Evolutionary conservation across 495 filamentous ascomycete genomes (phyloP).

Genomic region (Cladorrhinum samala): DNA sequence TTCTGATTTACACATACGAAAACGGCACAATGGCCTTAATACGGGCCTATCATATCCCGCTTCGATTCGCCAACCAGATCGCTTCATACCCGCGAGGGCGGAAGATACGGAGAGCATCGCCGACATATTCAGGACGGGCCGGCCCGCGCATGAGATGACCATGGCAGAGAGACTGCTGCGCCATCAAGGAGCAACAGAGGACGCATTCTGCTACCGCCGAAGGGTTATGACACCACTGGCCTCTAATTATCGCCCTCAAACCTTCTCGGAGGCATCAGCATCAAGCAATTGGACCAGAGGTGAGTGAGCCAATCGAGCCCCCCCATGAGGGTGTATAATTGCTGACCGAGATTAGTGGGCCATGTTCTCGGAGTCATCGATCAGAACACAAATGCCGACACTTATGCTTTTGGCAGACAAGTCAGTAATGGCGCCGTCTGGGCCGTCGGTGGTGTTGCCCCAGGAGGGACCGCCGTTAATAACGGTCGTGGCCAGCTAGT

Average conservation of each 20-base stretch:
- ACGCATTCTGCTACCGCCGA: conserved; percentile 58
- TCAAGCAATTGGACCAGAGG: neutral
- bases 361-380: conserved; percentile 32
- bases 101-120: conserved; percentile 28
- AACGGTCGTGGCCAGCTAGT: conserved; percentile 58
- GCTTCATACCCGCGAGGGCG: conserved; percentile 60
- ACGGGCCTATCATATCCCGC: conserved; percentile 1
- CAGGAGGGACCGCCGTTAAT: conserved; percentile 46
- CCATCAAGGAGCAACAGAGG: conserved; percentile 48
- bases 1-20: conserved; percentile 7
- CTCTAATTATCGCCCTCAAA: conserved; percentile 15
- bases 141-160: conserved; percentile 54
- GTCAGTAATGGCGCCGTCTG: conserved; percentile 70
- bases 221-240: conserved; percentile 32
- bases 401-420: no score
- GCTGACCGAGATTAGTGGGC: no score
- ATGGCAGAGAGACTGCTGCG: conserved; percentile 56
- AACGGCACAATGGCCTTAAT: conserved; percentile 16
- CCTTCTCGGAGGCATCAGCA: conserved; percentile 17
- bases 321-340: no score
- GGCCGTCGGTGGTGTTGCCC: conserved; percentile 66
- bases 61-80: conserved; percentile 46
- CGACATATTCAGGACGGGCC: conserved; percentile 60
- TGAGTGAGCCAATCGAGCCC: no score
- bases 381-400: conserved; percentile 13